phyloP scores from a whole-genome alignment of 768 basidiomycete species.

The Russula ochroleuca region DNA sequence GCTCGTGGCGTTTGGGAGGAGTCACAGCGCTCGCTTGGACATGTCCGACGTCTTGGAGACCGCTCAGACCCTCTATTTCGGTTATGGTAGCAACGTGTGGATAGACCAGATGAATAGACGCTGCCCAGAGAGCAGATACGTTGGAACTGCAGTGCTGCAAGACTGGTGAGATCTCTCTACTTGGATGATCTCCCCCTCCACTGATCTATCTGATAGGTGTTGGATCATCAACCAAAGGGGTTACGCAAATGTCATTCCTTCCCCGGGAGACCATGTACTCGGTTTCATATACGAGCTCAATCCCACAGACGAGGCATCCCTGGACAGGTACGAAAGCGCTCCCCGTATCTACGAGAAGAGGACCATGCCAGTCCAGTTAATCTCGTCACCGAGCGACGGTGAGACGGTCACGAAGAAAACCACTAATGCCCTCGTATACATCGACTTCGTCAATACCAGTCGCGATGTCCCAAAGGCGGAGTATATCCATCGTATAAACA shows the following conservation, averaged over 20 bases:
- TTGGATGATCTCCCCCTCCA: background rate
- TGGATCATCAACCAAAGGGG: slow-evolving; percentile 23
- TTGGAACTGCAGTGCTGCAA: slow-evolving; percentile 4
- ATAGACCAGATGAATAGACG: slow-evolving; percentile 24
- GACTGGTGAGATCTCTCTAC: slow-evolving; percentile 14
- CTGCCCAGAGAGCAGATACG: slow-evolving; percentile 19
- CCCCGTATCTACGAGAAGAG: slow-evolving; percentile 9
- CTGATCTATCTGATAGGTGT: slow-evolving; percentile 8
- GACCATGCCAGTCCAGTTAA: slow-evolving; percentile 3
- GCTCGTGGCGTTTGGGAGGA: too few species aligned
- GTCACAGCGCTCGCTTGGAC: too few species aligned
- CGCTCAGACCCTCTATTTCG: slow-evolving; percentile 9
- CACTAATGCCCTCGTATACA: slow-evolving; percentile 16
- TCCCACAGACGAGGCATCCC: slow-evolving; percentile 6
- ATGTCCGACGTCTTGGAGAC: slow-evolving; percentile 5
- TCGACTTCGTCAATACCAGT: slow-evolving; percentile 6
- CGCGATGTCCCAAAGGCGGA: slow-evolving; percentile 19
- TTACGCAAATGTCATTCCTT: slow-evolving; percentile 17
- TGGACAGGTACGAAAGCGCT: slow-evolving; percentile 15
- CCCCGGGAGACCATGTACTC: slow-evolving; percentile 9
- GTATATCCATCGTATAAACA: slow-evolving; percentile 24
- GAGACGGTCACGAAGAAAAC: background rate
- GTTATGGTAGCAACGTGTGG: slow-evolving; percentile 24
- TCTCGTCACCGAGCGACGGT: background rate
- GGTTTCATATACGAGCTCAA: slow-evolving; percentile 19